Evolutionary conservation across 148 eudicot species (phyloP).

Genomic region (Linanthus parryae): DNA sequence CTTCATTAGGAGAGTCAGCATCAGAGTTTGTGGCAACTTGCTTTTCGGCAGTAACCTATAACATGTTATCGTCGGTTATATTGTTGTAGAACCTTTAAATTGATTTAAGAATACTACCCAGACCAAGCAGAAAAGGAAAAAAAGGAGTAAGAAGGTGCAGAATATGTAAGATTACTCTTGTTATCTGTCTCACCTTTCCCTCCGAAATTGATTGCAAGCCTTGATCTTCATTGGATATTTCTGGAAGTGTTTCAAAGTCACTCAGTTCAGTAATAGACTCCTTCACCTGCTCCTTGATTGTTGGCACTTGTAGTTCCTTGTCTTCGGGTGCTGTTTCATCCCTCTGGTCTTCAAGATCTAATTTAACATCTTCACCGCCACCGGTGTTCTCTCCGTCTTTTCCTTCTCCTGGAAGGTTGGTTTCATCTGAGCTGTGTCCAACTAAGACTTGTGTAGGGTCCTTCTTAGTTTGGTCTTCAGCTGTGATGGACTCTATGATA

Average conservation of each 20-base stretch:
- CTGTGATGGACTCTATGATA: conserved; percentile 3
- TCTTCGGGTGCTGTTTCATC: conserved; percentile 1
- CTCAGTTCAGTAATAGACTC: conserved; percentile 8
- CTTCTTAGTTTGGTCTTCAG: neutral
- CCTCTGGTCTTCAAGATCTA: conserved; percentile 3
- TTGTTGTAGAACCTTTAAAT: neutral
- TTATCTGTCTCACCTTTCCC: conserved; percentile 17
- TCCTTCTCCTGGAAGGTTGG: conserved; percentile 2
- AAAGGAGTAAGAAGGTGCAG: neutral
- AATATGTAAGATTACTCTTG: neutral
- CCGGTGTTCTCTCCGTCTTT: conserved; percentile 1
- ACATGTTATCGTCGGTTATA: conserved; percentile 7
- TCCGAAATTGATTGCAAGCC: conserved; percentile 9
- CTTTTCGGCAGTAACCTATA: conserved; percentile 13
- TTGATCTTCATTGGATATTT: conserved; percentile 17
- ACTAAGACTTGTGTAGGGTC: conserved; percentile 9
- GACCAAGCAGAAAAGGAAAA: neutral
- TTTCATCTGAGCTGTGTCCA: neutral
- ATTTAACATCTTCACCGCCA: neutral
- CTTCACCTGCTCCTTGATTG: conserved; percentile 16
- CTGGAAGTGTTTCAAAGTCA: conserved; percentile 3
- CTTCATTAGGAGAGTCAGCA: neutral
- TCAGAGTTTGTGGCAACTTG: conserved; percentile 1
- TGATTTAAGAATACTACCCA: no score
- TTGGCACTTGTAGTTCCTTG: no score